These are phyloP conservation scores for Debaryomyces tyrocola DNA, from an alignment of 805 yeast genomes.

Conservation along the genomic window DNA sequence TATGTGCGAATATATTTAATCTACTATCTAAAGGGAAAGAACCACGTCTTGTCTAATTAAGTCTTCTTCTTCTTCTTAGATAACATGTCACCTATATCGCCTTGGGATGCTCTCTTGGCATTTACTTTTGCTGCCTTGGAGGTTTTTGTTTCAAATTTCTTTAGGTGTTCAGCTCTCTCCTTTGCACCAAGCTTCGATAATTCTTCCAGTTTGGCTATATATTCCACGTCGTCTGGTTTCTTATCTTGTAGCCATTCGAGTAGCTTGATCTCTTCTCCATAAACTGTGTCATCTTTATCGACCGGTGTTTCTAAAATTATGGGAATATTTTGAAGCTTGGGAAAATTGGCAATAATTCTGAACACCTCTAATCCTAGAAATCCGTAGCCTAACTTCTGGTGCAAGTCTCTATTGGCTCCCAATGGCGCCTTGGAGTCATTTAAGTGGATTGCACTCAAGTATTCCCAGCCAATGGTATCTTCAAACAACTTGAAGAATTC, in stretches of 20 bases:
- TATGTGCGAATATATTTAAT: not conserved
- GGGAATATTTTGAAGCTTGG: constrained; percentile 65
- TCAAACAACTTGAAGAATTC: constrained; percentile 80
- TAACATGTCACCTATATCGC: constrained; percentile 5
- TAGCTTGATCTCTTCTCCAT: constrained; percentile 80
- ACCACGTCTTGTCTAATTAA: not conserved
- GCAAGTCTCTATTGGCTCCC: constrained; percentile 87
- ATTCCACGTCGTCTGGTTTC: constrained; percentile 53
- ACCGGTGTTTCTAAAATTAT: constrained; percentile 87
- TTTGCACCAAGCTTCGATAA: constrained; percentile 61
- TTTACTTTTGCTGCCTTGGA: constrained; percentile 24
- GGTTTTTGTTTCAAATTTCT: constrained; percentile 59
- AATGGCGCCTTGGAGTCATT: constrained; percentile 95
- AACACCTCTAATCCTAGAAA: constrained; percentile 86
- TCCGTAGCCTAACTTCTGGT: constrained; percentile 86
- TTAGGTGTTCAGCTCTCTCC: constrained; percentile 68
- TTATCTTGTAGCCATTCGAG: constrained; percentile 79
- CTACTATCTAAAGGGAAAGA: not conserved
- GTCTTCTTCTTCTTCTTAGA: constrained; percentile 10
- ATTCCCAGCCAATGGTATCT: constrained; percentile 66
- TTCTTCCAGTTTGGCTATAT: constrained; percentile 44
- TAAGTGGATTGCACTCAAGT: constrained; percentile 77
- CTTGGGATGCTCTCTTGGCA: constrained; percentile 3
- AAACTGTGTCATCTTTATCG: constrained; percentile 58
- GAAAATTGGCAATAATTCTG: constrained; percentile 70